A percentile compares a stretch with the other conserved stretches of the same genome.
Conservation (phyloP, 78 protist genomes). For the Dictyostelium capitatum region DNA sequence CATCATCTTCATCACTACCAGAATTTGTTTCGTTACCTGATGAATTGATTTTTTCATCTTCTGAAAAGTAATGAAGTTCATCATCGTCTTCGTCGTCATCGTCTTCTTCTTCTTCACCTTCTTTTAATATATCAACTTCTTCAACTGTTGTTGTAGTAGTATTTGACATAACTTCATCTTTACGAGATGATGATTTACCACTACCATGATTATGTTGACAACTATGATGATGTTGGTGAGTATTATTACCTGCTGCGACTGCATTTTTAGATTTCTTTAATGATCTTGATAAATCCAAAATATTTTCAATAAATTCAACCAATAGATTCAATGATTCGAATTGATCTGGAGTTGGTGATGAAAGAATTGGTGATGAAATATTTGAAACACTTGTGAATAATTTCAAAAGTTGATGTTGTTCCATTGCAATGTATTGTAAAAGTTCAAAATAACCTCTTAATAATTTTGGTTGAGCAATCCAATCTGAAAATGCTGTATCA, state of each 20-base stretch:
- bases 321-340: slow-evolving; percentile 49
- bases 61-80: slow-evolving; percentile 11
- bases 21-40: neutral
- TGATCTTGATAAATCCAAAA: slow-evolving; percentile 1
- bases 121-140: slow-evolving; percentile 20
- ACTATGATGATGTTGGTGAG: neutral
- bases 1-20: slow-evolving; percentile 10
- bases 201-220: neutral
- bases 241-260: neutral
- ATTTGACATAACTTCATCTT: neutral
- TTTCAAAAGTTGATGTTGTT: slow-evolving; percentile 37
- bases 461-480: slow-evolving; percentile 48
- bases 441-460: slow-evolving; percentile 54
- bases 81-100: slow-evolving; percentile 30
- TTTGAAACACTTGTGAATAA: slow-evolving; percentile 20
- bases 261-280: neutral
- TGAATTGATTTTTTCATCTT: neutral
- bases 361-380: neutral
- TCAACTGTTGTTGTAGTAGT: neutral
- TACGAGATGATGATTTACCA: neutral
- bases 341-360: neutral
- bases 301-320: slow-evolving; percentile 33
- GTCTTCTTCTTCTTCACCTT: neutral
- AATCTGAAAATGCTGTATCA: slow-evolving; percentile 12
- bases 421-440: slow-evolving; percentile 38